phyloP scores from a whole-genome alignment of 1,284 basidiomycete species.

The Apiotrichum domesticum region DNA sequence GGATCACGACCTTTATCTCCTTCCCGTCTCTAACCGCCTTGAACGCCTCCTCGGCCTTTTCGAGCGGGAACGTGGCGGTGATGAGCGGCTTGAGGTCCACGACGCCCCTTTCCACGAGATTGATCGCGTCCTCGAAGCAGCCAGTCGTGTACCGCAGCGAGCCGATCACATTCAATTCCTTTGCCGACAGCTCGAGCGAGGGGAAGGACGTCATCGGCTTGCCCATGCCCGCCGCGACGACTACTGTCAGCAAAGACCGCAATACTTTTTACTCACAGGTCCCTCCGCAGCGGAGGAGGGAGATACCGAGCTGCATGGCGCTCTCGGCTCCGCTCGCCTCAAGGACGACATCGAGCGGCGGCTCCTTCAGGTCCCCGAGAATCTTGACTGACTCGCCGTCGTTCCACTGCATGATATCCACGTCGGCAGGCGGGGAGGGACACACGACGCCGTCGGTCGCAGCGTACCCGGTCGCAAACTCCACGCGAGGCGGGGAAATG shows the following conservation, averaged over 20 bases:
- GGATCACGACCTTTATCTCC: constrained; percentile 30
- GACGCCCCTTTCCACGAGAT: constrained; percentile 49
- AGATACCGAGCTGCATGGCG: constrained; percentile 54
- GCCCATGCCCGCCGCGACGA: constrained; percentile 27
- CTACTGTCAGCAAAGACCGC: constrained; percentile 1
- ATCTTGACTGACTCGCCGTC: constrained; percentile 41
- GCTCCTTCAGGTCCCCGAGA: constrained; percentile 46
- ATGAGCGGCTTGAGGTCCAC: constrained; percentile 52
- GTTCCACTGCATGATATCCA: constrained; percentile 57
- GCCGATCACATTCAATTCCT: constrained; percentile 65
- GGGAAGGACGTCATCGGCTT: constrained; percentile 22
- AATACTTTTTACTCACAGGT: constrained; percentile 15
- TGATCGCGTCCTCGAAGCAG: constrained; percentile 48
- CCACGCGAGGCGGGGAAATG: constrained; percentile 54
- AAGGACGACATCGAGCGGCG: constrained; percentile 54
- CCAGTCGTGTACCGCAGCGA: constrained; percentile 29
- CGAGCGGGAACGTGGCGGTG: constrained; percentile 52
- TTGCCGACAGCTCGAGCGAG: constrained; percentile 40
- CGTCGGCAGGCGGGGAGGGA: constrained; percentile 41
- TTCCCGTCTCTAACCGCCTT: constrained; percentile 48
- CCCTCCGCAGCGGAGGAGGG: constrained; percentile 57
- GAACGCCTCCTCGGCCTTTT: constrained; percentile 49
- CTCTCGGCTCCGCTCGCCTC: constrained; percentile 56
- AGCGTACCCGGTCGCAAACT: constrained; percentile 76
- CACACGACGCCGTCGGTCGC: constrained; percentile 46